Evolutionary conservation across 352 stramenopile genomes (phyloP), one percentile per base, ranked within the genome.

Genomic region (Phytopythium chamaehyphon): DNA sequence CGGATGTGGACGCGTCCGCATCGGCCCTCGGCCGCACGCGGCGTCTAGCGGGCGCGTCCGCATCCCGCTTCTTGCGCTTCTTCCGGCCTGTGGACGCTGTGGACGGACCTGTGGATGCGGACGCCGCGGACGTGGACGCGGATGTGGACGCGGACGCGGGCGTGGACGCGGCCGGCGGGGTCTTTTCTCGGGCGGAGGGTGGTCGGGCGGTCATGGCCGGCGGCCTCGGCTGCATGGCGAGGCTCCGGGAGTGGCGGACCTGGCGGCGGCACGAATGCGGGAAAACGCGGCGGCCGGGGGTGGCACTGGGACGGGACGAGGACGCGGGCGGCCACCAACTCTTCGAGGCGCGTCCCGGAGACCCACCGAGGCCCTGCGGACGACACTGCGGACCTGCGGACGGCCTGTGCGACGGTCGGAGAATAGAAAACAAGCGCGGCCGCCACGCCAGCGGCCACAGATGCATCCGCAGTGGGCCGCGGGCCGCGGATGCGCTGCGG

Each of bases 201-300:
- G 21, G 44, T 23, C 24, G 24, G 26, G 39, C 44, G 47, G 21
- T 21, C 47, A 44, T 44, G 47, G 33, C 21, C n/a, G 12, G 15
- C 19, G 33, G 31, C 47, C 33, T n/a, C 33, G 47, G 47, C 26
- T 53, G 47, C 44, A 50, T 50, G 37, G 18, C 37, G 28, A 33
- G n/a, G n/a, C n/a, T n/a, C n/a, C n/a, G n/a, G n/a, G 37, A 42
- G 37, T 42, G 15, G 37, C 15, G 15, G 37, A 22, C 37, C 37
- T 21, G 37, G 18, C 18, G 37, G 37, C 44, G 24, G 2, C 31
- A 0, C 1, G 8, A 5, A 14, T 26, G 24, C 6, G 10, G 22
- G 6, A 10, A 36, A 18, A n/a, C n/a, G n/a, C n/a, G n/a, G n/a
- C n/a, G n/a, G n/a, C n/a, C 28, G 28, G 28, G 28, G 5, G 28